These are phyloP conservation scores for Aspergillus viridinutans DNA, from an alignment of 2,329 filamentous ascomycete genomes.

Conservation along the genomic window DNA sequence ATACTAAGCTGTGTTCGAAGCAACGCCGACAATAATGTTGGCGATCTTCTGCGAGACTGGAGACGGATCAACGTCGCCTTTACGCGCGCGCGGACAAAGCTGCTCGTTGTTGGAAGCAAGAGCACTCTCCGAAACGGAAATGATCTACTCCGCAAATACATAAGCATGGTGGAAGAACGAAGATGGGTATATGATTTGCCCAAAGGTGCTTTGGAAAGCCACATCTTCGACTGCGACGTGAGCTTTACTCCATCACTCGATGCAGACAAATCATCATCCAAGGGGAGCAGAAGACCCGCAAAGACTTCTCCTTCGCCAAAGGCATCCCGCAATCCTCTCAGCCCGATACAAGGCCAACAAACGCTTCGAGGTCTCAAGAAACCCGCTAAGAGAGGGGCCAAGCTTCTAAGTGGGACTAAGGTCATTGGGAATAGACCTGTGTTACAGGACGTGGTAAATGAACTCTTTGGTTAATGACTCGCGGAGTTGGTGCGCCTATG, in stretches of 20 bases:
- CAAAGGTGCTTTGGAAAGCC: slow-evolving; percentile 58
- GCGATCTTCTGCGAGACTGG: slow-evolving; percentile 88
- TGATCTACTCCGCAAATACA: slow-evolving; percentile 72
- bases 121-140: slow-evolving; percentile 65
- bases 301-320: slow-evolving; percentile 16
- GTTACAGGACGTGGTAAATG: slow-evolving; percentile 73
- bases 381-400: slow-evolving; percentile 59
- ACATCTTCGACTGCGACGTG: slow-evolving; percentile 57
- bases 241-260: slow-evolving; percentile 18
- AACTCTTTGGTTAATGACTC: slow-evolving; percentile 39
- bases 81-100: slow-evolving; percentile 85
- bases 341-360: slow-evolving; percentile 28
- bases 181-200: slow-evolving; percentile 78
- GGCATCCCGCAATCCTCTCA: slow-evolving; percentile 24
- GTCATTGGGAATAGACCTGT: slow-evolving; percentile 65
- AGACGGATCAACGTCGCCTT: slow-evolving; percentile 92
- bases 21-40: slow-evolving; percentile 78
- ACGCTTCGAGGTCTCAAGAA: slow-evolving; percentile 38
- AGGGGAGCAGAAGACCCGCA: slow-evolving; percentile 29
- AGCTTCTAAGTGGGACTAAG: slow-evolving; percentile 44
- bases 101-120: slow-evolving; percentile 80
- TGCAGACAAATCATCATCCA: slow-evolving; percentile 22
- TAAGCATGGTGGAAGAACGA: slow-evolving; percentile 69
- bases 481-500: slow-evolving; percentile 12
- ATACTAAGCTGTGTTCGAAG: slow-evolving; percentile 82